A percentile compares a stretch with the other conserved stretches of the same genome.
These are phyloP conservation scores for Hypoxylon sp. DNA, from an alignment of 2,329 filamentous ascomycete species.

Conservation along the genomic window DNA sequence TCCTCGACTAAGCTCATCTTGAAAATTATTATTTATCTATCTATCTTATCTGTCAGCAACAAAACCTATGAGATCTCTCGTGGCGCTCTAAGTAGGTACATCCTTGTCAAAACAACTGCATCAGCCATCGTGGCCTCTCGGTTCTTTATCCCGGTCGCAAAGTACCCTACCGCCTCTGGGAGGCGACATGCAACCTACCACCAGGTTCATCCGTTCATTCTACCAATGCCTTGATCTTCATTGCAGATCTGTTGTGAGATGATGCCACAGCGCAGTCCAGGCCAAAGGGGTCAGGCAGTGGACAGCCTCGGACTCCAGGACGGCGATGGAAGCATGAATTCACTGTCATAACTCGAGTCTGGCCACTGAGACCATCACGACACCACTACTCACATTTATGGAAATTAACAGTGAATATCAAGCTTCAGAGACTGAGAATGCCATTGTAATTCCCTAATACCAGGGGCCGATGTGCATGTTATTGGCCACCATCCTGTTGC, in stretches of 20 bases:
- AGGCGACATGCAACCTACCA: not conserved
- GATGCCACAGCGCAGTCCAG: not conserved
- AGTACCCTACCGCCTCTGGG: not conserved
- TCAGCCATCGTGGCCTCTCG: no score
- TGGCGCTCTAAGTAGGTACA: no score
- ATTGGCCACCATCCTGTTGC: constrained; percentile 22
- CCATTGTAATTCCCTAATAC: no score
- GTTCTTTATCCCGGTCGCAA: not conserved
- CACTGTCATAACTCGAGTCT: not conserved
- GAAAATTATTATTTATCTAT: not conserved
- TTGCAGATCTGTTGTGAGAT: not conserved
- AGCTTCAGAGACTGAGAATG: not conserved
- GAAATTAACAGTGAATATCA: not conserved
- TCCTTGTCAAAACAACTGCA: no score
- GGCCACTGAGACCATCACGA: not conserved
- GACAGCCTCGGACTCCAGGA: no score
- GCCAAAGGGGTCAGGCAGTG: not conserved
- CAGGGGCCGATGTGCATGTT: not conserved
- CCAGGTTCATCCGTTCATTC: not conserved
- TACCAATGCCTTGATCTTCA: not conserved
- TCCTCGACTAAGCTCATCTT: not conserved
- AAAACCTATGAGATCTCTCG: no score
- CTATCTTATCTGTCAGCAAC: no score
- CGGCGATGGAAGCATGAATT: not conserved
- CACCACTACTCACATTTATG: not conserved